These are phyloP conservation scores for Alnus rubra DNA, from an alignment of 306 rosid species.

Conservation along the genomic window DNA sequence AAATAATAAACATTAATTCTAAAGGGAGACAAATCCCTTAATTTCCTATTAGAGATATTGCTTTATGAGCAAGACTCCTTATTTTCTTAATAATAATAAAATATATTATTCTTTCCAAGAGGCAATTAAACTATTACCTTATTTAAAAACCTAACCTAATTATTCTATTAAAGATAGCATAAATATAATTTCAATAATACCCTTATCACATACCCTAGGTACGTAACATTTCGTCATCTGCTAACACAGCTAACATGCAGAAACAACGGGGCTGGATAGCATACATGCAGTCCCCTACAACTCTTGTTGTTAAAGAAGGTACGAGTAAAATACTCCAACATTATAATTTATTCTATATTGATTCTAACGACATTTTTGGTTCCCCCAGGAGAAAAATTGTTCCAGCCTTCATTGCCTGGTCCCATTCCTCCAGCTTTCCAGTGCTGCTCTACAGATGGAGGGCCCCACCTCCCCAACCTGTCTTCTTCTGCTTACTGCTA, in stretches of 20 bases:
- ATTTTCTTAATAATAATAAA: too few relatives aligned
- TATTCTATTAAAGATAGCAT: too few relatives aligned
- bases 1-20: too few relatives aligned
- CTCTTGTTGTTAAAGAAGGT: neutral
- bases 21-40: too few relatives aligned
- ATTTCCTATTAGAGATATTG: too few relatives aligned
- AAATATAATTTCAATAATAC: too few relatives aligned
- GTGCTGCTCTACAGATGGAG: constrained; percentile 27
- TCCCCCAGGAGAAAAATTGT: constrained; percentile 31
- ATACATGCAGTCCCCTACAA: neutral
- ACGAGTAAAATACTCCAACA: neutral
- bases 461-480: constrained; percentile 27
- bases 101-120: too few relatives aligned
- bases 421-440: constrained; percentile 32
- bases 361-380: constrained; percentile 68
- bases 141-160: too few relatives aligned
- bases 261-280: neutral
- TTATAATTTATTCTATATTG: constrained; percentile 58
- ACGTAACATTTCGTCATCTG: neutral
- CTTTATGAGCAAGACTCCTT: too few relatives aligned
- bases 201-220: too few relatives aligned
- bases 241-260: neutral
- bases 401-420: constrained; percentile 29
- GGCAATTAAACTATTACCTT: too few relatives aligned
- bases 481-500: constrained; percentile 25